A percentile compares a stretch with the other conserved stretches of the same genome.
These are phyloP conservation scores for Edaphochlamys debaryana DNA, from an alignment of 139 green algal species.

Conservation along the genomic window DNA sequence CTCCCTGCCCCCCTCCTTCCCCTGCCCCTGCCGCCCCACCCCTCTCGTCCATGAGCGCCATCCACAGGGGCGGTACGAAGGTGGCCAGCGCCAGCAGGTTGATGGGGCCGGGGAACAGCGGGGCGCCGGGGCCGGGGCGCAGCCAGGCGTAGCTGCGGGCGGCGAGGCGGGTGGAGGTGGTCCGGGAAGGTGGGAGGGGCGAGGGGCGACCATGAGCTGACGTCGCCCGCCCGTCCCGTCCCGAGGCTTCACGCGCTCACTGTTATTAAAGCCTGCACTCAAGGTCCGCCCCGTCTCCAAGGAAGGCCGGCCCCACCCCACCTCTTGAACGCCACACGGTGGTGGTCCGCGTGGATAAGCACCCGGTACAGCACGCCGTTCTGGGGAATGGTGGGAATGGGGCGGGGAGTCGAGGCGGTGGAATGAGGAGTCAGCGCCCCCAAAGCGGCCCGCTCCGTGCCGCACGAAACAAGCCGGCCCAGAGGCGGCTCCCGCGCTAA, in stretches of 20 bases:
- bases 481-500: too few relatives aligned
- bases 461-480: too few relatives aligned
- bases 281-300: too few relatives aligned
- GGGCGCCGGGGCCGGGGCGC: neutral
- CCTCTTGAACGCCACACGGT: too few relatives aligned
- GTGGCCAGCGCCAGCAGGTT: neutral
- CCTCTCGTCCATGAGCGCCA: neutral
- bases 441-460: too few relatives aligned
- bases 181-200: neutral
- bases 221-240: too few relatives aligned
- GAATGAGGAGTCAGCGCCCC: too few relatives aligned
- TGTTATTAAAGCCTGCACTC: too few relatives aligned
- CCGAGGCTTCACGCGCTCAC: too few relatives aligned
- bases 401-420: neutral
- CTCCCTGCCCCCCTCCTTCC: too few relatives aligned
- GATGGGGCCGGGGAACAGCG: neutral
- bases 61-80: slow-evolving; percentile 25
- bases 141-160: slow-evolving; percentile 22
- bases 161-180: neutral
- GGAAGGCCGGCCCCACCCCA: too few relatives aligned
- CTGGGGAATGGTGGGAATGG: neutral
- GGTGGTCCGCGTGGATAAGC: slow-evolving; percentile 8
- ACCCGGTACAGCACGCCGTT: slow-evolving; percentile 10
- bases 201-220: too few relatives aligned
- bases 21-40: neutral